phyloP scores from a whole-genome alignment of 805 yeast genomes.

The Tetrapisispora pingtungensis region DNA sequence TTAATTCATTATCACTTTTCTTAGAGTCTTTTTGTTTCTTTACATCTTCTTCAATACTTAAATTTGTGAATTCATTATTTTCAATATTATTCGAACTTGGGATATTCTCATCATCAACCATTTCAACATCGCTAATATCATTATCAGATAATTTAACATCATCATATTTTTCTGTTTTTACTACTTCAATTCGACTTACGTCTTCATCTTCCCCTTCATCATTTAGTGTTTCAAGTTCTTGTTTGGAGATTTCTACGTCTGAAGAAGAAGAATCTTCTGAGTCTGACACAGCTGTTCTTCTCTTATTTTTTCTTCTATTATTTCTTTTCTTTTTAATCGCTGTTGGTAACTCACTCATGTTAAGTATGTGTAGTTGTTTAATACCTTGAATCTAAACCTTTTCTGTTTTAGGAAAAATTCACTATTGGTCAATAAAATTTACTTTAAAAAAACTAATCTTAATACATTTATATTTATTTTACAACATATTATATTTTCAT shows the following conservation, averaged over 20 bases:
- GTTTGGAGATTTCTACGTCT: constrained; percentile 20
- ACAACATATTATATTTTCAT: no score
- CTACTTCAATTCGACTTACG: background rate
- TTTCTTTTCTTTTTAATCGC: constrained; percentile 22
- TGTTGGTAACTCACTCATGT: constrained; percentile 5
- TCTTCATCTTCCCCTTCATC: background rate
- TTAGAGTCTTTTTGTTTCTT: background rate
- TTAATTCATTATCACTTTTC: constrained; percentile 11
- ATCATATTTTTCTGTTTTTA: constrained; percentile 4
- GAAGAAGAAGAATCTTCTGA: constrained; percentile 35
- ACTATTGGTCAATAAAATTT: no score
- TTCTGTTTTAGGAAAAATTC: no score
- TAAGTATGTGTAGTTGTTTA: background rate
- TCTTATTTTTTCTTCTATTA: constrained; percentile 55
- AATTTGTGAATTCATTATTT: constrained; percentile 5
- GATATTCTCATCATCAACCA: constrained; percentile 5
- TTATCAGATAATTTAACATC: constrained; percentile 27
- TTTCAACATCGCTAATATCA: constrained; percentile 19
- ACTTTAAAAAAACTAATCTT: no score
- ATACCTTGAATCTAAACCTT: background rate
- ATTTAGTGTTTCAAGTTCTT: constrained; percentile 2
- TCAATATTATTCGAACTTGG: constrained; percentile 13
- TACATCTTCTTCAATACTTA: background rate
- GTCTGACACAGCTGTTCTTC: constrained; percentile 67
- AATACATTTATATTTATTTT: background rate